A percentile compares a stretch with the other conserved stretches of the same genome.
These are phyloP conservation scores for Francoa sonchifolia DNA, from an alignment of 441 rosid species.

Conservation along the genomic window DNA sequence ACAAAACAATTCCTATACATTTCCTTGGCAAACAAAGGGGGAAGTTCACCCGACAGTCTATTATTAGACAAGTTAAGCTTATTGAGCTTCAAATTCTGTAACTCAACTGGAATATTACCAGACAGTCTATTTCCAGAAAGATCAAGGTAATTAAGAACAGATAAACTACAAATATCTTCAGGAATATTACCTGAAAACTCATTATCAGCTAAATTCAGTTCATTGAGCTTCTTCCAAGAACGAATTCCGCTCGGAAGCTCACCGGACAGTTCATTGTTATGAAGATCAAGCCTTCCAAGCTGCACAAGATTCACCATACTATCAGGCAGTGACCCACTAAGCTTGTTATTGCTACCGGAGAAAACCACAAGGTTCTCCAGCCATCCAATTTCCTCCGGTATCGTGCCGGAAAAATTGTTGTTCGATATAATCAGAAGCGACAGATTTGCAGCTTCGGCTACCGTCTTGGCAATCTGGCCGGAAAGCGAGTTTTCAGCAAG, in stretches of 20 bases:
- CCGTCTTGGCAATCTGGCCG: constrained; percentile 43
- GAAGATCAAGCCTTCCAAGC: constrained; percentile 67
- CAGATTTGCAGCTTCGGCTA: constrained; percentile 53
- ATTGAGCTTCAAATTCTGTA: constrained; percentile 83
- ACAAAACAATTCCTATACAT: constrained; percentile 54
- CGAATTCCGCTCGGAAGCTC: constrained; percentile 46
- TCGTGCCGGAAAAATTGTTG: constrained; percentile 49
- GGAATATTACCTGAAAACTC: constrained; percentile 54
- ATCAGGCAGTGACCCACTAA: constrained; percentile 56
- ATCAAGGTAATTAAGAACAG: constrained; percentile 82
- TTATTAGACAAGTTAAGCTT: constrained; percentile 74
- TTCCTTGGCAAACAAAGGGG: constrained; percentile 48
- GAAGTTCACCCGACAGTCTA: constrained; percentile 48
- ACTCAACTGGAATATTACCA: constrained; percentile 46
- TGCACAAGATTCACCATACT: constrained; percentile 42
- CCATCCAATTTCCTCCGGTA: constrained; percentile 67
- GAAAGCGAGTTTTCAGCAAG: constrained; percentile 51
- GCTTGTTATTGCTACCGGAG: constrained; percentile 45
- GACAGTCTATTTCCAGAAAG: constrained; percentile 55
- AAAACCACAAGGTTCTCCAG: constrained; percentile 38
- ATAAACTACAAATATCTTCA: constrained; percentile 46
- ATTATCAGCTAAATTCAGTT: constrained; percentile 62
- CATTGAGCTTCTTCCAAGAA: constrained; percentile 69
- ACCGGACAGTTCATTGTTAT: constrained; percentile 49
- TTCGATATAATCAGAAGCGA: constrained; percentile 44